Conservation (phyloP, 768 basidiomycete genomes). For the Pleurotus citrinopileatus region DNA sequence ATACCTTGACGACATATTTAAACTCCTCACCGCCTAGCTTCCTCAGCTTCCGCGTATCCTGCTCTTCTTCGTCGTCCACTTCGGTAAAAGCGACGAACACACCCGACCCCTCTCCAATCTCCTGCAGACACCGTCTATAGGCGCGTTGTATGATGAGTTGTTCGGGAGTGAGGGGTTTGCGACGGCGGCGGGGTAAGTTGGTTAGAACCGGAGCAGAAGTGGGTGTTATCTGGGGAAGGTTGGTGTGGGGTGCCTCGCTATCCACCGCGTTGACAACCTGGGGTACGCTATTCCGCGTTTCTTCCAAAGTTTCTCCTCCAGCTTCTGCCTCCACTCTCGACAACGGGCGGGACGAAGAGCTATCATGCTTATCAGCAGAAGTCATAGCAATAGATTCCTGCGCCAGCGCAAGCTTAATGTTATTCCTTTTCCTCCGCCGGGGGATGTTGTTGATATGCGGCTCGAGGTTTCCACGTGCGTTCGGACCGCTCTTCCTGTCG, state of each 20-base stretch:
- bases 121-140: constrained; percentile 7
- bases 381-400: neutral
- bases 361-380: neutral
- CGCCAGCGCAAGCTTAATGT: neutral
- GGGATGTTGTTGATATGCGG: constrained; percentile 8
- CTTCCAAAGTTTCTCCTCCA: neutral
- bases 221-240: neutral
- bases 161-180: constrained; percentile 3
- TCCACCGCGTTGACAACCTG: neutral
- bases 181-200: constrained; percentile 7
- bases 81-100: constrained; percentile 9
- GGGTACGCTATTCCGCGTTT: neutral
- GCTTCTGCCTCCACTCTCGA: neutral
- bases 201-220: neutral
- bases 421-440: neutral
- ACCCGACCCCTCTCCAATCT: constrained; percentile 2
- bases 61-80: constrained; percentile 7
- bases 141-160: constrained; percentile 7
- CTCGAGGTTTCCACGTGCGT: constrained; percentile 10
- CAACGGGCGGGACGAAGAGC: neutral
- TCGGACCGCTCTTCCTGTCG: constrained; percentile 1
- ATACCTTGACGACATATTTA: constrained; percentile 3
- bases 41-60: constrained; percentile 2
- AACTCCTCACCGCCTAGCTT: constrained; percentile 4
- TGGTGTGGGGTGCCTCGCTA: neutral